A percentile compares a stretch with the other conserved stretches of the same genome.
phyloP scores from a whole-genome alignment of 805 yeast genomes.

The Groenewaldozyma tartarivorans region DNA sequence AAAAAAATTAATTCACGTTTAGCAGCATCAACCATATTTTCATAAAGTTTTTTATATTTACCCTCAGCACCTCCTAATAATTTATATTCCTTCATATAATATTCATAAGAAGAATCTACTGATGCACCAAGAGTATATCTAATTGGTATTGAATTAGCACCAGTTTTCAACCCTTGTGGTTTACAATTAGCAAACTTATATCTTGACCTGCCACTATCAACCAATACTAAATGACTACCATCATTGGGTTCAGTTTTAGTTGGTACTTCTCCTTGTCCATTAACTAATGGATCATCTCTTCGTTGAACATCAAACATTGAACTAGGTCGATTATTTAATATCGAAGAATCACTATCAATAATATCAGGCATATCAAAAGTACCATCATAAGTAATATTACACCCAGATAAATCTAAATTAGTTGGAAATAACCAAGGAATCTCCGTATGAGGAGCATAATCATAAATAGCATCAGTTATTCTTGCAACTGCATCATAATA shows the following conservation, averaged over 20 bases:
- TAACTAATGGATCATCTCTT: neutral
- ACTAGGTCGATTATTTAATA: neutral
- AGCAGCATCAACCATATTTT: slow-evolving; percentile 27
- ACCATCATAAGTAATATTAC: slow-evolving; percentile 19
- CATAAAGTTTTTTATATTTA: slow-evolving; percentile 29
- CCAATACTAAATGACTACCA: neutral
- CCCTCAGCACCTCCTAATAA: slow-evolving; percentile 31
- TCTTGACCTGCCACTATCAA: neutral
- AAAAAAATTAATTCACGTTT: slow-evolving; percentile 34
- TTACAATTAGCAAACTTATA: neutral
- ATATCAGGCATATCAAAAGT: neutral
- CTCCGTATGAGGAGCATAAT: slow-evolving; percentile 24
- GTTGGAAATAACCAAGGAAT: slow-evolving; percentile 38
- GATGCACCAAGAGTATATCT: slow-evolving; percentile 33
- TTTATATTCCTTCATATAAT: slow-evolving; percentile 39
- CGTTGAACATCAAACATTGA: neutral
- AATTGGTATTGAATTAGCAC: slow-evolving; percentile 4
- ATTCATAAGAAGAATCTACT: slow-evolving; percentile 41
- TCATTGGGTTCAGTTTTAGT: neutral
- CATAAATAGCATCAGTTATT: slow-evolving; percentile 32
- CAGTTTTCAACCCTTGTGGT: neutral
- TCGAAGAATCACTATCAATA: neutral
- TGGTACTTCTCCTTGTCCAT: neutral
- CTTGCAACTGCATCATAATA: slow-evolving; percentile 44
- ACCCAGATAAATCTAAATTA: slow-evolving; percentile 43